Conservation (phyloP, 164 flowering plant genomes). For the Vitis rupestris region DNA sequence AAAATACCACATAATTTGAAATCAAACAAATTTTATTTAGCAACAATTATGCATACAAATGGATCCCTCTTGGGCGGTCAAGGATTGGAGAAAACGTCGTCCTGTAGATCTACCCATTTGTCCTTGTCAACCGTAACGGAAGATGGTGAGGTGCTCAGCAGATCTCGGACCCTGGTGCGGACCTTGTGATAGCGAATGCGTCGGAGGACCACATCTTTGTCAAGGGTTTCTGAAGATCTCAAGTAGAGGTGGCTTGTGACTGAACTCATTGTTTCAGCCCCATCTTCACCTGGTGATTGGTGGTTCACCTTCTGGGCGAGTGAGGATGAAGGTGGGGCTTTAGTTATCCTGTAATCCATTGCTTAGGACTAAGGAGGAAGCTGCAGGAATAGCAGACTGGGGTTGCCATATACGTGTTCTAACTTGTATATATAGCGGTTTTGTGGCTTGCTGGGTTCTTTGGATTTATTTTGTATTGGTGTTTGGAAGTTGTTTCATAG, state of each 20-base stretch:
- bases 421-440: too few species aligned
- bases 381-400: too few species aligned
- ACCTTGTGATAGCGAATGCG: constrained; percentile 59
- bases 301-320: constrained; percentile 20
- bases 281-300: neutral
- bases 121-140: neutral
- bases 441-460: too few species aligned
- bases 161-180: constrained; percentile 31
- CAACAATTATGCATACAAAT: neutral
- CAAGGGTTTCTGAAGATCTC: constrained; percentile 40
- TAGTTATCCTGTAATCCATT: too few species aligned
- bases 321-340: neutral
- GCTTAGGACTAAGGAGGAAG: too few species aligned
- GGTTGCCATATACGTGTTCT: too few species aligned
- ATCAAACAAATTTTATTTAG: neutral
- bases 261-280: neutral
- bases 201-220: constrained; percentile 56
- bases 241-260: constrained; percentile 46
- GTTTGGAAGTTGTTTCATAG: too few species aligned
- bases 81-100: constrained; percentile 24
- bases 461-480: too few species aligned
- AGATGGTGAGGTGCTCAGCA: constrained; percentile 4
- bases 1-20: neutral
- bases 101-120: constrained; percentile 17
- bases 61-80: neutral